These are phyloP conservation scores for Trichophyton simii DNA, from an alignment of 2,329 filamentous ascomycete species.

Conservation along the genomic window DNA sequence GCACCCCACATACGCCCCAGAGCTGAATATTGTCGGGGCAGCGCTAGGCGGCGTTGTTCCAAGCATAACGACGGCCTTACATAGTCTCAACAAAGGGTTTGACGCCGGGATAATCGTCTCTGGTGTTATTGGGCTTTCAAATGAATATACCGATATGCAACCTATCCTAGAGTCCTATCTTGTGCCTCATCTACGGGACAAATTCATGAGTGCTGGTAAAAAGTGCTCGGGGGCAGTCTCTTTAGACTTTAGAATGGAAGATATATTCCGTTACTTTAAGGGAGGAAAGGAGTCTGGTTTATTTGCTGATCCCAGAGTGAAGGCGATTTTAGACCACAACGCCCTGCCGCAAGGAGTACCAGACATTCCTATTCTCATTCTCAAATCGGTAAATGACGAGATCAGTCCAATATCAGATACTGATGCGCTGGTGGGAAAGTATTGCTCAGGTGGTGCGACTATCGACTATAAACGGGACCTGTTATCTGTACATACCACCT, in stretches of 20 bases:
- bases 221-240: conserved; percentile 17
- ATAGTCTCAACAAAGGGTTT: conserved; percentile 21
- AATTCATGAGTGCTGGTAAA: conserved; percentile 15
- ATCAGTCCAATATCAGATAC: conserved; percentile 34
- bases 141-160: conserved; percentile 18
- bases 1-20: conserved; percentile 40
- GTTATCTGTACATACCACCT: conserved; percentile 30
- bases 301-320: conserved; percentile 12
- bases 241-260: conserved; percentile 13
- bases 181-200: conserved; percentile 11
- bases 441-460: conserved; percentile 31
- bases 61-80: conserved; percentile 29
- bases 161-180: conserved; percentile 14
- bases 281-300: conserved; percentile 12
- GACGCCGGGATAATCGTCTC: conserved; percentile 28
- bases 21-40: conserved; percentile 37
- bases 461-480: conserved; percentile 37
- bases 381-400: conserved; percentile 40
- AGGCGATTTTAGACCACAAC: conserved; percentile 15
- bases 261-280: conserved; percentile 16
- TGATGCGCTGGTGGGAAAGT: conserved; percentile 32
- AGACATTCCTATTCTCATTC: conserved; percentile 38
- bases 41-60: conserved; percentile 40
- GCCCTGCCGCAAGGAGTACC: conserved; percentile 32
- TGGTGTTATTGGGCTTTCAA: conserved; percentile 19